Conservation (phyloP, 768 basidiomycete genomes). For the Pleurotus giganteus region DNA sequence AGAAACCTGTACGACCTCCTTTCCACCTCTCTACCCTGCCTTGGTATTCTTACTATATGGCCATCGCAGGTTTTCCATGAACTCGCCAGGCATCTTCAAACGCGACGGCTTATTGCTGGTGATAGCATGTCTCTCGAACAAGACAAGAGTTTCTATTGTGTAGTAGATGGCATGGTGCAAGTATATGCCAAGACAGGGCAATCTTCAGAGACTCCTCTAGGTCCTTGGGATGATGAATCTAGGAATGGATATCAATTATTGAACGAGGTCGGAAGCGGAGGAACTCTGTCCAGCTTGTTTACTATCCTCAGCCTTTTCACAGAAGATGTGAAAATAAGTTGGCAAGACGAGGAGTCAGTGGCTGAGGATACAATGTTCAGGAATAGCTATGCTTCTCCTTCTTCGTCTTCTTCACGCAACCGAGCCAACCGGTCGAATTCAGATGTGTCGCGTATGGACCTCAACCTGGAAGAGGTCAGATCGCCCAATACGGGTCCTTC, state of each 20-base stretch:
- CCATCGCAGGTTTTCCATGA: constrained; percentile 88
- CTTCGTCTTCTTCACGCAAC: constrained; percentile 23
- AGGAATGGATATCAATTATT: constrained; percentile 96
- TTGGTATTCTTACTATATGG: background rate
- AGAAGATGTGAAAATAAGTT: constrained; percentile 88
- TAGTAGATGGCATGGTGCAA: constrained; percentile 96
- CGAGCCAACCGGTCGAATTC: constrained; percentile 47
- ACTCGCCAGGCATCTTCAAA: constrained; percentile 93
- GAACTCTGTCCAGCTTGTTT: constrained; percentile 93
- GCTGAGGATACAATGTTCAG: constrained; percentile 13
- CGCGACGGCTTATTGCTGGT: constrained; percentile 91
- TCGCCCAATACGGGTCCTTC: constrained; percentile 17
- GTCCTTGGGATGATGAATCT: constrained; percentile 77
- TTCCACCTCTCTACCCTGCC: background rate
- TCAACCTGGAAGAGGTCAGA: constrained; percentile 29
- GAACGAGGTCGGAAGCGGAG: constrained; percentile 95
- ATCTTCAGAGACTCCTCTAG: constrained; percentile 42
- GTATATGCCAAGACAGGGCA: constrained; percentile 79
- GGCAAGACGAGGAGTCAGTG: constrained; percentile 68
- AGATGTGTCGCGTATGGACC: constrained; percentile 62
- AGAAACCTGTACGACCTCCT: constrained; percentile 76
- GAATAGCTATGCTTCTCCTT: constrained; percentile 2
- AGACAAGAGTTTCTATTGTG: constrained; percentile 96
- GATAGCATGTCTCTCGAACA: constrained; percentile 89
- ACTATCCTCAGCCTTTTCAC: constrained; percentile 97